A percentile compares a stretch with the other conserved stretches of the same genome.
These are phyloP conservation scores for Moesziomyces parantarcticus DNA, from an alignment of 1,284 basidiomycete species.

Conservation along the genomic window DNA sequence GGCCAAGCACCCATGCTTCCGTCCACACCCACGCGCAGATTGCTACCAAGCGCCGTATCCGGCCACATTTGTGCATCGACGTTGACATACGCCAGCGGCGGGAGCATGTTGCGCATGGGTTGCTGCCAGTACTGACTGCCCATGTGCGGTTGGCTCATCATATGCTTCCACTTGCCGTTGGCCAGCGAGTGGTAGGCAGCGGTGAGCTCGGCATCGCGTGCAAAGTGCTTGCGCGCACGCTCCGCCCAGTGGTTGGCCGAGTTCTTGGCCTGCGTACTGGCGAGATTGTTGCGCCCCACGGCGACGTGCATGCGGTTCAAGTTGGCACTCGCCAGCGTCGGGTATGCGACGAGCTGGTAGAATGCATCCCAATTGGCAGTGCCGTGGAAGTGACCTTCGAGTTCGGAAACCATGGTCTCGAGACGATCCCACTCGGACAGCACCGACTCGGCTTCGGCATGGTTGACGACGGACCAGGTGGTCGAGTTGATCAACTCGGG, in stretches of 20 bases:
- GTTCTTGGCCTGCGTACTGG: slow-evolving; percentile 28
- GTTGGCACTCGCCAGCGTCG: slow-evolving; percentile 22
- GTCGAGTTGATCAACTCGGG: slow-evolving; percentile 76
- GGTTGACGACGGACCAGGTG: slow-evolving; percentile 75
- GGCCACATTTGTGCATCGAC: slow-evolving; percentile 18
- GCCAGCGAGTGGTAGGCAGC: slow-evolving; percentile 16
- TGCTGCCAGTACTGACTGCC: slow-evolving; percentile 41
- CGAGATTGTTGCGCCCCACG: slow-evolving; percentile 27
- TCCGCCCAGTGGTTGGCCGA: slow-evolving; percentile 25
- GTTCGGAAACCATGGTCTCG: slow-evolving; percentile 9
- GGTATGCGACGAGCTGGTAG: slow-evolving; percentile 33
- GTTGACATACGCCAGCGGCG: slow-evolving; percentile 6
- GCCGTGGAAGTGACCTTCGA: slow-evolving; percentile 13
- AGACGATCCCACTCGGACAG: slow-evolving; percentile 11
- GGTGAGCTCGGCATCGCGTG: slow-evolving; percentile 18
- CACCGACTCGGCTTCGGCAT: slow-evolving; percentile 74
- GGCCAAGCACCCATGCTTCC: slow-evolving; percentile 42
- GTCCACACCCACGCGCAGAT: slow-evolving; percentile 22
- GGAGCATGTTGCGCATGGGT: slow-evolving; percentile 29
- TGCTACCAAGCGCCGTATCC: slow-evolving; percentile 20
- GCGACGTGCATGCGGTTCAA: slow-evolving; percentile 31
- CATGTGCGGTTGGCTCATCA: slow-evolving; percentile 37
- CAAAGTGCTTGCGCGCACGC: slow-evolving; percentile 11
- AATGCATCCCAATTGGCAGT: slow-evolving; percentile 26
- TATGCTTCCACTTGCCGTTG: slow-evolving; percentile 27